Percentiles rank a stretch among this genome's conserved stretches.
Evolutionary conservation across 148 eudicot species (phyloP).

Genomic region (Rhododendron ovatum): DNA sequence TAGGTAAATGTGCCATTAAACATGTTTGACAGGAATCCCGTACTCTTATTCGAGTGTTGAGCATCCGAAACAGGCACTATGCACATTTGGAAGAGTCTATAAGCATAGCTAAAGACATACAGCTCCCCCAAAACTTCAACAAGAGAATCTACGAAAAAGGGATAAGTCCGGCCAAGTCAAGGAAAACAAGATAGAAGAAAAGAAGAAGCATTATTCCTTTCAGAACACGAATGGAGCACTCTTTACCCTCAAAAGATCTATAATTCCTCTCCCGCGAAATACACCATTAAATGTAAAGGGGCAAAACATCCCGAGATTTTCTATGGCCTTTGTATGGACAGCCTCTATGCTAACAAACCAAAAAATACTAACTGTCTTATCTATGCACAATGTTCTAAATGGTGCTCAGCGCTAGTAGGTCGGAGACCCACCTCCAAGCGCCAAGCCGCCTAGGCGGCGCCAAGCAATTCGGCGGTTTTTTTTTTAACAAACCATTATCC

Average conservation of each 20-base stretch:
- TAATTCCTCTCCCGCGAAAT: neutral
- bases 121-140: neutral
- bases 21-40: neutral
- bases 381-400: no score
- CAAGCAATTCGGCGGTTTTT: no score
- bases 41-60: neutral
- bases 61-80: neutral
- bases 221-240: neutral
- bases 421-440: no score
- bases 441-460: no score
- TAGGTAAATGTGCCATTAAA: neutral
- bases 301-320: neutral
- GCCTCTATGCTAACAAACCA: neutral
- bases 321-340: neutral
- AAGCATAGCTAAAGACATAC: neutral
- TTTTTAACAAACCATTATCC: no score
- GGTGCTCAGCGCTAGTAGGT: no score
- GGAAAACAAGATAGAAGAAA: neutral
- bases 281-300: neutral
- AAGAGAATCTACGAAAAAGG: neutral
- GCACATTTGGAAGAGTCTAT: neutral
- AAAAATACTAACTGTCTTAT: neutral
- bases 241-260: neutral
- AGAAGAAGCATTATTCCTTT: neutral
- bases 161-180: neutral